These are phyloP conservation scores for Areca catechu DNA, from an alignment of 176 grass and related monocot genomes.

Conservation along the genomic window DNA sequence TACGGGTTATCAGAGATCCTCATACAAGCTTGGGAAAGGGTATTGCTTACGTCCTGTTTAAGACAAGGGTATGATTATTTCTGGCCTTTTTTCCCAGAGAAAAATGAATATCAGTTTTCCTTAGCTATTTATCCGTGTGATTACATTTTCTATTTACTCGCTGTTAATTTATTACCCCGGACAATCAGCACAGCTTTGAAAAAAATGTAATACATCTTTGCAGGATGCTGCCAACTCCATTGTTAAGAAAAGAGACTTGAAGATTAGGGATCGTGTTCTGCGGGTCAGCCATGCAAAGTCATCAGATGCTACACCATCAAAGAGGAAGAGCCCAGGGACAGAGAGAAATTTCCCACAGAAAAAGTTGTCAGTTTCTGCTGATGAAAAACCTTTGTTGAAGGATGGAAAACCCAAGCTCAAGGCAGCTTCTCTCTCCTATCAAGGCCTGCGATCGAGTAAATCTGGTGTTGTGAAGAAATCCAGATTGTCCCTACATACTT, in stretches of 20 bases:
- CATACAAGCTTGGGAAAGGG: constrained; percentile 76
- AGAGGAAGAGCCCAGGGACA: background rate
- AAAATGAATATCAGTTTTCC: no score
- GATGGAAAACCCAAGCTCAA: constrained; percentile 32
- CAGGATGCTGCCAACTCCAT: constrained; percentile 65
- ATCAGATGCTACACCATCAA: constrained; percentile 16
- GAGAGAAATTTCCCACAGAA: constrained; percentile 24
- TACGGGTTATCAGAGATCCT: constrained; percentile 85
- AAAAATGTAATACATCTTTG: no score
- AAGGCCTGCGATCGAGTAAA: constrained; percentile 64
- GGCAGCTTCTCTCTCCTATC: constrained; percentile 48
- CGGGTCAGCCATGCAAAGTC: constrained; percentile 65
- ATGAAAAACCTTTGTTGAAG: constrained; percentile 17
- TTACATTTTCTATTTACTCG: no score
- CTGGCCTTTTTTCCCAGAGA: background rate
- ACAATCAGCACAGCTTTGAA: no score
- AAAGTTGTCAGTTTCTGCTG: constrained; percentile 17
- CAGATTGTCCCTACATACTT: constrained; percentile 17
- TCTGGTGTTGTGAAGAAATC: constrained; percentile 61
- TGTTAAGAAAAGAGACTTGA: constrained; percentile 36
- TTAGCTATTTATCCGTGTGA: no score
- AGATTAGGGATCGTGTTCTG: constrained; percentile 56
- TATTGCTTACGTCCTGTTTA: constrained; percentile 88
- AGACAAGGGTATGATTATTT: constrained; percentile 70
- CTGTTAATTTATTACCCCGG: no score